Conservation (phyloP, 139 green algal genomes). For the Raphidocelis subcapitata region DNA sequence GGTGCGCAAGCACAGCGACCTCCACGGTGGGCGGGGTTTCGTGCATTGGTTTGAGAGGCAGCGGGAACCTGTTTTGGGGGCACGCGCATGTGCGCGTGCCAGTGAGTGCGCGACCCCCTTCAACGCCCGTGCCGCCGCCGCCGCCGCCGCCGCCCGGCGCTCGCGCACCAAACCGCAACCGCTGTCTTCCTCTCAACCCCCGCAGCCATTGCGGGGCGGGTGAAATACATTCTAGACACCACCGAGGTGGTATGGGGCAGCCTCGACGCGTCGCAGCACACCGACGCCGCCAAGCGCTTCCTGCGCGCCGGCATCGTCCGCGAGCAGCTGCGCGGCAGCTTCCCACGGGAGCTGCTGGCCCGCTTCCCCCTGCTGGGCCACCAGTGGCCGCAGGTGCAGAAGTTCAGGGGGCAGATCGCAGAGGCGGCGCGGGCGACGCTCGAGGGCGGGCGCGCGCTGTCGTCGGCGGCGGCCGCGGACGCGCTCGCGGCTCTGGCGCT, state of each 20-base stretch:
- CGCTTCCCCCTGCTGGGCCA: conserved; percentile 89
- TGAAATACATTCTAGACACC: conserved; percentile 97
- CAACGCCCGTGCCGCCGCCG: no score
- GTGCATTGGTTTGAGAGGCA: not conserved
- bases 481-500: conserved; percentile 47
- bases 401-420: conserved; percentile 75
- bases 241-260: conserved; percentile 95
- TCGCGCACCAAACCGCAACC: no score
- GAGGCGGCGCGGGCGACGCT: conserved; percentile 44
- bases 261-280: conserved; percentile 76
- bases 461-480: conserved; percentile 39
- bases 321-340: conserved; percentile 40
- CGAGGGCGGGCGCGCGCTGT: conserved; percentile 21
- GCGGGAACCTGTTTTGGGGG: no score
- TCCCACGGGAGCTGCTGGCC: conserved; percentile 23
- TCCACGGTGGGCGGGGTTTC: conserved; percentile 52
- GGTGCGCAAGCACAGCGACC: conserved; percentile 51
- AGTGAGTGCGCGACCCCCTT: no score
- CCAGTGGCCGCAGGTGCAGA: conserved; percentile 87
- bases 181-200: not conserved
- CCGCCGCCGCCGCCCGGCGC: no score
- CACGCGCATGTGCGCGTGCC: no score
- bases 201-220: conserved; percentile 74
- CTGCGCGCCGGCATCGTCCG: conserved; percentile 77
- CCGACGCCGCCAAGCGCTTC: conserved; percentile 80